phyloP scores from a whole-genome alignment of 1,284 basidiomycete genomes.

The Trichosporon sp. region DNA sequence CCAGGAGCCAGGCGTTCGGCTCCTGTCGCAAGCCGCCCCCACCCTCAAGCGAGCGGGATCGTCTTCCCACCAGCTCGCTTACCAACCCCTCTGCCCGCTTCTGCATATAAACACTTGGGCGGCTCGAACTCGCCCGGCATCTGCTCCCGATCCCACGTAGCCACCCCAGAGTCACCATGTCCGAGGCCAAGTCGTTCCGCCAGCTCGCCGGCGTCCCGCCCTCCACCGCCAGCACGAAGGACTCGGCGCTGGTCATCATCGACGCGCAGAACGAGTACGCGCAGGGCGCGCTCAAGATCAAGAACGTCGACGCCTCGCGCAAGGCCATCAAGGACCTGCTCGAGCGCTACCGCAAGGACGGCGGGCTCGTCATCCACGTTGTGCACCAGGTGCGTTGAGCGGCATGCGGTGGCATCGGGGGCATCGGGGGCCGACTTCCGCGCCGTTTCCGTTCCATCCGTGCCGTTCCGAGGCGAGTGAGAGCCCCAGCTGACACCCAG shows the following conservation, averaged over 20 bases:
- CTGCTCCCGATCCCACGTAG: background rate
- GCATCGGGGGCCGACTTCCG: background rate
- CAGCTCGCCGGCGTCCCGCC: constrained; percentile 22
- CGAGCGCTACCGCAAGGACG: constrained; percentile 22
- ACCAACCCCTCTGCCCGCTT: background rate
- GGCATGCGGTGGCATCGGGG: background rate
- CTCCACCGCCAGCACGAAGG: constrained; percentile 17
- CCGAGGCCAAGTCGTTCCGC: constrained; percentile 18
- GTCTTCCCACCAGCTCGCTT: too few relatives aligned
- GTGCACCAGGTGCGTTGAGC: constrained; percentile 20
- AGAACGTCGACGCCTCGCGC: constrained; percentile 22
- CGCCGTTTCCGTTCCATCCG: background rate
- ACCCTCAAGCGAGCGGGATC: too few relatives aligned
- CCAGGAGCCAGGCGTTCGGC: too few relatives aligned
- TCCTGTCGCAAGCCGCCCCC: too few relatives aligned
- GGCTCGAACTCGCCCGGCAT: background rate
- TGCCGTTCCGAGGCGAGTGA: background rate
- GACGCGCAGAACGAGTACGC: constrained; percentile 36
- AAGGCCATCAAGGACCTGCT: constrained; percentile 19
- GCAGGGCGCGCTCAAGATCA: constrained; percentile 21
- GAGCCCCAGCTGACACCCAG: background rate
- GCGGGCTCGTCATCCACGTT: constrained; percentile 25
- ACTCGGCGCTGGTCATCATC: constrained; percentile 31
- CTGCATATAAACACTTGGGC: too few relatives aligned
- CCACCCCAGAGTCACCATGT: background rate